Evolutionary conservation across 1,284 basidiomycete genomes (phyloP), one percentile per base, ranked within the genome.

Genomic region (Schizophyllum commune): DNA sequence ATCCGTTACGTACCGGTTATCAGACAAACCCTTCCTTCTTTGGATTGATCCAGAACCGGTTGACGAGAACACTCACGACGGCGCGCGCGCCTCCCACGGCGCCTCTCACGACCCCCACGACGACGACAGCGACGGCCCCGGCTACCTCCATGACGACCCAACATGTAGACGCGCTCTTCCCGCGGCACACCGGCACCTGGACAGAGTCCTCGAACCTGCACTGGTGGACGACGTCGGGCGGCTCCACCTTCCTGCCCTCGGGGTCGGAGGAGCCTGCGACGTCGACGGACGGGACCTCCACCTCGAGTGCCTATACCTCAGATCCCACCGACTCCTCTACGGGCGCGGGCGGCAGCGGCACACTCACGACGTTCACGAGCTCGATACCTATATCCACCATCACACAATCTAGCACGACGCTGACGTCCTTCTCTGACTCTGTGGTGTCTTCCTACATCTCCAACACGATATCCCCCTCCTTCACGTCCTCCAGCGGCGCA

Each of bases 371-470:
- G 3, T 70, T 71, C 60, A 73, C 73, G 13, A 74, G 70, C 53
- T 74, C 75, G 32, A 74, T 78, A 65, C 71, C 77, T 53, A 73
- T 39, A 39, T 39, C 73, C 17, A 77, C 75, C 47, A 61, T 76
- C 62, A 74, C 71, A n/a, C 69, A 75, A 66, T 68, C 75, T 39
- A 73, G 72, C 27, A 77, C 78, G 52, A 80, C 81, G 32, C 75
- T 76, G 65, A 78, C 76, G 33, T 76, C 78, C 52, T 75, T 77
- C 63, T 72, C 74, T 27, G 70, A 76, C 66, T 70, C 75, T 57
- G 64, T 76, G 55, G 61, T 78, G 57, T 72, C 73, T 32, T 69
- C 72, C 27, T 39, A 39, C 13, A 67, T 70, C n/a, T 55, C 55
- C 55, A 58, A 58, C 57, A 68, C 68, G 22, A 57, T 63, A 32